These are phyloP conservation scores for Lepiota venenata DNA, from an alignment of 768 basidiomycete genomes.

Conservation along the genomic window DNA sequence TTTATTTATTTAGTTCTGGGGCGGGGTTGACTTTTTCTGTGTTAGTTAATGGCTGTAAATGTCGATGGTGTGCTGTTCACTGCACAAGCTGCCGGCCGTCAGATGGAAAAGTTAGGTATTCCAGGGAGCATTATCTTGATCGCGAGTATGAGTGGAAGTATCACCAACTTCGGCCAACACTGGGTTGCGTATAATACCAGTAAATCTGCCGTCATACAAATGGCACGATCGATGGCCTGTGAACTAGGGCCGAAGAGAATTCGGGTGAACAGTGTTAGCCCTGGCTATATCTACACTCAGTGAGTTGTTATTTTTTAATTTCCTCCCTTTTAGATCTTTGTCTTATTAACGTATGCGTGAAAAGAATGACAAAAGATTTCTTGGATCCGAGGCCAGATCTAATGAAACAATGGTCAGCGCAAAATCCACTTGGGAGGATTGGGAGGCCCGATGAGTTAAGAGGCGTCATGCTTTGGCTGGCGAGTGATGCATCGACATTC, in stretches of 20 bases:
- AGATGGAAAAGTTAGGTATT: constrained; percentile 47
- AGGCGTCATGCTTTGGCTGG: constrained; percentile 65
- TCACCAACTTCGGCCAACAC: constrained; percentile 53
- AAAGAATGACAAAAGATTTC: constrained; percentile 21
- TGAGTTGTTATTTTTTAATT: constrained; percentile 19
- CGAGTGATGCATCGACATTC: constrained; percentile 65
- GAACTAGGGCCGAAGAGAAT: constrained; percentile 64
- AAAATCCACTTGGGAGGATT: constrained; percentile 64
- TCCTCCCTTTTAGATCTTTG: too few relatives aligned
- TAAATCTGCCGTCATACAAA: constrained; percentile 73
- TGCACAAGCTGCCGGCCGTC: constrained; percentile 56
- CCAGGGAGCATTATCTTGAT: constrained; percentile 56
- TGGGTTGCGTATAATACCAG: constrained; percentile 73
- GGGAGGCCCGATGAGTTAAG: constrained; percentile 67
- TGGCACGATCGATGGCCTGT: constrained; percentile 73
- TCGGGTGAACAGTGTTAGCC: constrained; percentile 68
- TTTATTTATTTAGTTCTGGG: background rate
- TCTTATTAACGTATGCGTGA: background rate
- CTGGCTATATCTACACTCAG: constrained; percentile 72
- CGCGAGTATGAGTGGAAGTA: constrained; percentile 59
- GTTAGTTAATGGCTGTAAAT: constrained; percentile 52
- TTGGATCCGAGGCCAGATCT: constrained; percentile 48
- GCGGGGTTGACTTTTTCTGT: too few relatives aligned
- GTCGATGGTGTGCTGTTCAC: constrained; percentile 47
- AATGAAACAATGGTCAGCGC: constrained; percentile 47